Evolutionary conservation across 2,329 filamentous ascomycete species (phyloP).

Genomic region (Herpotrichia juniperi): DNA sequence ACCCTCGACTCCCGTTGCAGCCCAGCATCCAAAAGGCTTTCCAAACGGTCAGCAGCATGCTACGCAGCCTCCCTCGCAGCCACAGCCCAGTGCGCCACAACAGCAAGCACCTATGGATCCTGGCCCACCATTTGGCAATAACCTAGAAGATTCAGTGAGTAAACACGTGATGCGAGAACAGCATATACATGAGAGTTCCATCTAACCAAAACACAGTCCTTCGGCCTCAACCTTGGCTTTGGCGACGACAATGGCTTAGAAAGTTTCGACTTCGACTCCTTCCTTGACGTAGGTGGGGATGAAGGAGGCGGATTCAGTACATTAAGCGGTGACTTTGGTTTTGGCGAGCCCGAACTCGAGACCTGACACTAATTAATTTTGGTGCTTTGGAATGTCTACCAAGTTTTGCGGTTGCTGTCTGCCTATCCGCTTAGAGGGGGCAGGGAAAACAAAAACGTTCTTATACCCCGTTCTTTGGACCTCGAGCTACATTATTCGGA

Average conservation of each 20-base stretch:
- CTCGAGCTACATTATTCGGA: constrained; percentile 2
- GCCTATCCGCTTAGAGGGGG: not conserved
- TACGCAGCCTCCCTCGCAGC: constrained; percentile 26
- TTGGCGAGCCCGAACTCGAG: constrained; percentile 30
- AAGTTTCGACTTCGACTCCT: constrained; percentile 72
- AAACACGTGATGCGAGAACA: not conserved
- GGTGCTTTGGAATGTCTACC: not conserved
- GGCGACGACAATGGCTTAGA: constrained; percentile 68
- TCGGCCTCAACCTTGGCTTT: constrained; percentile 46
- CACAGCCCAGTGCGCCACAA: constrained; percentile 24
- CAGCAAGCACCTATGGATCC: constrained; percentile 45
- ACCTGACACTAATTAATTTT: not conserved
- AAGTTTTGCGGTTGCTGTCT: not conserved
- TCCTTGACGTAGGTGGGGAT: constrained; percentile 64
- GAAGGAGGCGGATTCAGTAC: constrained; percentile 42
- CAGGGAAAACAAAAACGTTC: constrained; percentile 4
- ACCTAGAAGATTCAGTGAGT: constrained; percentile 44
- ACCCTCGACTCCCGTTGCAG: constrained; percentile 56
- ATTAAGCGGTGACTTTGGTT: constrained; percentile 39
- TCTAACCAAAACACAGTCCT: constrained; percentile 43
- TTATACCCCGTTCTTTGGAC: constrained; percentile 6
- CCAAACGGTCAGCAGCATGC: constrained; percentile 43
- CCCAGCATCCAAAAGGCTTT: constrained; percentile 49
- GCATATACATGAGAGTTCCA: too few relatives aligned
- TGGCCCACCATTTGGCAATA: constrained; percentile 47